phyloP scores from a whole-genome alignment of 768 basidiomycete genomes.

The Leccinum olivaceopallidum region DNA sequence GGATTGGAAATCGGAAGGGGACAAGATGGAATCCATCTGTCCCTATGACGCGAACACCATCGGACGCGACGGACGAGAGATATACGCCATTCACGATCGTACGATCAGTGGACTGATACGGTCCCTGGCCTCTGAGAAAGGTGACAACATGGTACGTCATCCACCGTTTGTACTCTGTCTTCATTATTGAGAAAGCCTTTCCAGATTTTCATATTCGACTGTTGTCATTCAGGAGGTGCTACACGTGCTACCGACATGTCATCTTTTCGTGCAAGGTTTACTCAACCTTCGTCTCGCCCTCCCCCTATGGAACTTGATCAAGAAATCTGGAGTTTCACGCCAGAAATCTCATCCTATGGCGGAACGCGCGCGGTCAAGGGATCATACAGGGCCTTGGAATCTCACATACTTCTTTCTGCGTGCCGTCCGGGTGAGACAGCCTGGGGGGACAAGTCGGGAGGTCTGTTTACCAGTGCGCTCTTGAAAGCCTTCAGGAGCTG shows the following conservation, averaged over 20 bases:
- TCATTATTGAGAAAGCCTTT: background rate
- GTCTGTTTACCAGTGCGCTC: constrained; percentile 22
- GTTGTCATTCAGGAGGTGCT: constrained; percentile 23
- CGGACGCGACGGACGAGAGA: constrained; percentile 4
- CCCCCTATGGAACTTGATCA: constrained; percentile 14
- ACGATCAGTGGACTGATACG: constrained; percentile 18
- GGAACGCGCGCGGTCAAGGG: constrained; percentile 4
- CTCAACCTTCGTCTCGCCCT: constrained; percentile 11
- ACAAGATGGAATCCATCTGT: constrained; percentile 20
- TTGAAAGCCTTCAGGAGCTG: constrained; percentile 10
- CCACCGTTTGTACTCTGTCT: background rate
- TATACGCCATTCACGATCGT: constrained; percentile 18
- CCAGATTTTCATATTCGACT: constrained; percentile 22
- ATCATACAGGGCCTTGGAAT: constrained; percentile 20
- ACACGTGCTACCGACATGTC: constrained; percentile 3
- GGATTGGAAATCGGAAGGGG: constrained; percentile 16
- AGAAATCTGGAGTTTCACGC: constrained; percentile 8
- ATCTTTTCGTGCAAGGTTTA: constrained; percentile 5
- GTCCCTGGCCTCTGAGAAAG: constrained; percentile 15
- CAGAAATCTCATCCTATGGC: constrained; percentile 5
- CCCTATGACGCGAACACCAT: constrained; percentile 11
- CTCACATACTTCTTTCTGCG: constrained; percentile 24
- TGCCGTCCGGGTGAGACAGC: constrained; percentile 20
- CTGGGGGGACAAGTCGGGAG: constrained; percentile 14
- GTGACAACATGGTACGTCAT: constrained; percentile 20